These are phyloP conservation scores for Zygotorulaspora danielsina DNA, from an alignment of 805 yeast species.

Conservation along the genomic window DNA sequence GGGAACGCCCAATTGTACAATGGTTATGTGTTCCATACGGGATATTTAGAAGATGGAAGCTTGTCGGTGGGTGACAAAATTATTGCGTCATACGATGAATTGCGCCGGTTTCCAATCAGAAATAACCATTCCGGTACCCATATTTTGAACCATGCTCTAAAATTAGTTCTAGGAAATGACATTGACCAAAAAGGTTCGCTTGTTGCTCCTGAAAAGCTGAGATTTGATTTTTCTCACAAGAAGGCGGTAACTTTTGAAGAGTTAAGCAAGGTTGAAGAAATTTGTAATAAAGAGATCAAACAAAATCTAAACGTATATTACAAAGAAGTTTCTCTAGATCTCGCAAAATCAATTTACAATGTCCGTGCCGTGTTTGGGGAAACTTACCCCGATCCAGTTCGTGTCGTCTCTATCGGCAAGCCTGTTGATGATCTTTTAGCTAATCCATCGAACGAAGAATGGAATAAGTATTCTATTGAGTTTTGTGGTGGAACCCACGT, in stretches of 20 bases:
- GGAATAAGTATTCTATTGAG: conserved; percentile 80
- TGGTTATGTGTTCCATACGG: conserved; percentile 95
- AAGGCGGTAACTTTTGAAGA: conserved; percentile 72
- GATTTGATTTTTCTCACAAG: conserved; percentile 96
- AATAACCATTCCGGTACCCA: conserved; percentile 99
- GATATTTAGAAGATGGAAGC: conserved; percentile 71
- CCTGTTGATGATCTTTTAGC: conserved; percentile 77
- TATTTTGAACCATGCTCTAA: conserved; percentile 81
- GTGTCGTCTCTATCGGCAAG: conserved; percentile 94
- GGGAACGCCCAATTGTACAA: conserved; percentile 88
- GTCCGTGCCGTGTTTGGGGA: conserved; percentile 98
- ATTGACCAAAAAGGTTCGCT: conserved; percentile 96
- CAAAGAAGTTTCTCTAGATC: conserved; percentile 70
- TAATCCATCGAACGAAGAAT: conserved; percentile 65
- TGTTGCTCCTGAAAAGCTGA: conserved; percentile 89
- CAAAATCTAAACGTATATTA: conserved; percentile 70
- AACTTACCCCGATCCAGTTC: conserved; percentile 97
- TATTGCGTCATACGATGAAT: conserved; percentile 84
- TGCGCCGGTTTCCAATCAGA: conserved; percentile 93
- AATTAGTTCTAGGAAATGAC: conserved; percentile 79
- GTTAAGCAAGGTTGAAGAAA: conserved; percentile 67
- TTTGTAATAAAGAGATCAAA: conserved; percentile 68
- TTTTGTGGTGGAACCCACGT: conserved; percentile 99
- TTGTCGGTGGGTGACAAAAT: conserved; percentile 64
- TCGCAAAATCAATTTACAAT: conserved; percentile 73